Percentiles rank a stretch among this genome's conserved stretches.
Evolutionary conservation across 2,329 filamentous ascomycete genomes (phyloP).

Genomic region (Capronia coronata): DNA sequence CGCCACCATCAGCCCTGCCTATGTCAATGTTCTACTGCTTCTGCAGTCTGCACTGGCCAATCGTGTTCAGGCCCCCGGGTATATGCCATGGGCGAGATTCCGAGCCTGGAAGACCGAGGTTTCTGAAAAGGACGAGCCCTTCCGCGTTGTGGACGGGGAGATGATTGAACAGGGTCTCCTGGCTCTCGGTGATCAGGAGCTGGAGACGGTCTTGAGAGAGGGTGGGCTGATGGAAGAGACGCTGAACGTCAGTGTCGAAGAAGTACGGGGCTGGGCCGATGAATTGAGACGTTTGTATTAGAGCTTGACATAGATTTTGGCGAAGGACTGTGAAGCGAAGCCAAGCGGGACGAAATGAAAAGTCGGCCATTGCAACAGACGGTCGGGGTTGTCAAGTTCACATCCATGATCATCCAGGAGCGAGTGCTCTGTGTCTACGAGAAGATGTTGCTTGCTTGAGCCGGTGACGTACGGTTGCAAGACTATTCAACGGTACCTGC

Average conservation of each 20-base stretch:
- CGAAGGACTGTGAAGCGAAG: no score
- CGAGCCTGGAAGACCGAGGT: slow-evolving; percentile 73
- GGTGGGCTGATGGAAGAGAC: slow-evolving; percentile 18
- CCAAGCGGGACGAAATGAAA: background rate
- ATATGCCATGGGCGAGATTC: slow-evolving; percentile 69
- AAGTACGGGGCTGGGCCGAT: slow-evolving; percentile 25
- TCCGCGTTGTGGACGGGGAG: slow-evolving; percentile 86
- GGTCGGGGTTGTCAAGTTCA: no score
- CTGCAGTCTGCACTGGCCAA: slow-evolving; percentile 68
- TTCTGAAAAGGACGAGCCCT: slow-evolving; percentile 66
- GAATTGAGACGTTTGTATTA: slow-evolving; percentile 27
- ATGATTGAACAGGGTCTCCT: slow-evolving; percentile 73
- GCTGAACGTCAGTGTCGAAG: slow-evolving; percentile 21
- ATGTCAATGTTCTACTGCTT: slow-evolving; percentile 73
- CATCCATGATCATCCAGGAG: no score
- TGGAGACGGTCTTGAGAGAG: slow-evolving; percentile 48
- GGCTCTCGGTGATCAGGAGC: slow-evolving; percentile 56
- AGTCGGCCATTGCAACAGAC: background rate
- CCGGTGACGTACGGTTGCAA: no score
- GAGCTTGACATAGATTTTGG: background rate
- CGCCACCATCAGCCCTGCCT: slow-evolving; percentile 63
- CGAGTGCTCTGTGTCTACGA: no score
- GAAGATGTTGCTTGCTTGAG: no score
- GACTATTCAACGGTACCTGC: no score
- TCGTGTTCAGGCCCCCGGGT: slow-evolving; percentile 61